Percentiles rank a stretch among this genome's conserved stretches.
phyloP scores from a whole-genome alignment of 352 stramenopile genomes.

The Globisporangium rhizosaccharum region DNA sequence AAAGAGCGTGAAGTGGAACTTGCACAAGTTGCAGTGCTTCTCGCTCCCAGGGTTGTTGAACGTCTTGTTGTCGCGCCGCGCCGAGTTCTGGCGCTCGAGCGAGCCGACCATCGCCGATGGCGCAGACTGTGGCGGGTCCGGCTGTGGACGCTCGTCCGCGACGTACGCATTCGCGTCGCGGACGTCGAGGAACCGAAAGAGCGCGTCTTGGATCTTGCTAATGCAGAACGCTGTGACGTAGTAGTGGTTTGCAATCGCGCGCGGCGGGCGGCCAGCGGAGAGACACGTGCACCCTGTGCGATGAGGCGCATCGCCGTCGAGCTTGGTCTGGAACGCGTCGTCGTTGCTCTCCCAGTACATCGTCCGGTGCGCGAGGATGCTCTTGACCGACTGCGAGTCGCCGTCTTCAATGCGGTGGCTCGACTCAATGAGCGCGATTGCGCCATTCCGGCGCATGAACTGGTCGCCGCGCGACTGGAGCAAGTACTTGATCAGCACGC shows the following conservation, averaged over 20 bases:
- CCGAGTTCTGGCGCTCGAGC: conserved; percentile 51
- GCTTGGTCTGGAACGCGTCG: conserved; percentile 57
- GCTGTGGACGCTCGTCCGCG: conserved; percentile 59
- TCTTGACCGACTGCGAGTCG: conserved; percentile 84
- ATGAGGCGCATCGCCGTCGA: conserved; percentile 76
- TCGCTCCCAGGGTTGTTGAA: conserved; percentile 71
- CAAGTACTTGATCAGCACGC: conserved; percentile 86
- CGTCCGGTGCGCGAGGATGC: conserved; percentile 78
- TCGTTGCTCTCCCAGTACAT: conserved; percentile 91
- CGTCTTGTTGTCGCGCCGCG: conserved; percentile 40
- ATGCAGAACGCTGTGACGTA: conserved; percentile 87
- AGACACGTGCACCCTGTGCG: conserved; percentile 82
- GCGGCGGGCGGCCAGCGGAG: conserved; percentile 58
- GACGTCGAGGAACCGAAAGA: conserved; percentile 80
- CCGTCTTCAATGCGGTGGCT: conserved; percentile 83
- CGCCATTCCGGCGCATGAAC: conserved; percentile 80
- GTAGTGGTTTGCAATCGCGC: conserved; percentile 80
- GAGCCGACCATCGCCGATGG: conserved; percentile 30
- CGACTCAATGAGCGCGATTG: conserved; percentile 84
- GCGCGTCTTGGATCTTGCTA: conserved; percentile 81
- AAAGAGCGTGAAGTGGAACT: conserved; percentile 89
- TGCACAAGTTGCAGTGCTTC: conserved; percentile 86
- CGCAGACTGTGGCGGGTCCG: conserved; percentile 52
- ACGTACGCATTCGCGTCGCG: conserved; percentile 78
- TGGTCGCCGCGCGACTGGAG: conserved; percentile 82